Evolutionary conservation across 2,329 filamentous ascomycete species (phyloP).

Genomic region (Coniochaeta pulveracea): DNA sequence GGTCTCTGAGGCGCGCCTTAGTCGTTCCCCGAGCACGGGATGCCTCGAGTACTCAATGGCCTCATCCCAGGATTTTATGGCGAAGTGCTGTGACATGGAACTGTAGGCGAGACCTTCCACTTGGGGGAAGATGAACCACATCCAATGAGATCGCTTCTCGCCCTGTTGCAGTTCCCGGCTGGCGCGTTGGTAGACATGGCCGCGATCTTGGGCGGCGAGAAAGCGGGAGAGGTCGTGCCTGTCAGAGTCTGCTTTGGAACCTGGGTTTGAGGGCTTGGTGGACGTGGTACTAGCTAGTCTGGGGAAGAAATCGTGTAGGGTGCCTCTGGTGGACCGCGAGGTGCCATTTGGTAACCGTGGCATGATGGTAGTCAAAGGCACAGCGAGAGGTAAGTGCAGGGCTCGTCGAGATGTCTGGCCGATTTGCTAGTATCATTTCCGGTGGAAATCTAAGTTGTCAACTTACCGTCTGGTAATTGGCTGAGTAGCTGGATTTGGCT

Average conservation of each 20-base stretch:
- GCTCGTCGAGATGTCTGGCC: too few species aligned
- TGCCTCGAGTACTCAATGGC: conserved; percentile 3
- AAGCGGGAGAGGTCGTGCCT: conserved; percentile 3
- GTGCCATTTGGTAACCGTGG: too few species aligned
- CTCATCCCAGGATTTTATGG: conserved; percentile 2
- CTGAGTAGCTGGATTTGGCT: too few species aligned
- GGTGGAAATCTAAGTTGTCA: too few species aligned
- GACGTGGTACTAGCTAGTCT: too few species aligned
- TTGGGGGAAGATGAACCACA: conserved; percentile 7
- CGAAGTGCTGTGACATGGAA: neutral
- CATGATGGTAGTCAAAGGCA: too few species aligned
- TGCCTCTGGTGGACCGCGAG: too few species aligned
- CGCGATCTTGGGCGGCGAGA: neutral
- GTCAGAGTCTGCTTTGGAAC: neutral
- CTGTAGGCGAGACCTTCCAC: neutral
- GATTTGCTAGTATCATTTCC: too few species aligned
- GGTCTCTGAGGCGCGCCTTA: neutral
- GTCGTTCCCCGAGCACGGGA: conserved; percentile 3
- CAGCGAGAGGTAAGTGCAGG: too few species aligned
- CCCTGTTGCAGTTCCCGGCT: neutral
- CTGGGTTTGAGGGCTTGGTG: too few species aligned
- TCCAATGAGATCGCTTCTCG: conserved; percentile 5
- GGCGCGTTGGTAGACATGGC: neutral
- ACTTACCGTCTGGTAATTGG: too few species aligned
- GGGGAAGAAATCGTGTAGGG: too few species aligned